Evolutionary conservation across 768 basidiomycete genomes (phyloP).

Genomic region (Xerocomus brunneocitrinus): DNA sequence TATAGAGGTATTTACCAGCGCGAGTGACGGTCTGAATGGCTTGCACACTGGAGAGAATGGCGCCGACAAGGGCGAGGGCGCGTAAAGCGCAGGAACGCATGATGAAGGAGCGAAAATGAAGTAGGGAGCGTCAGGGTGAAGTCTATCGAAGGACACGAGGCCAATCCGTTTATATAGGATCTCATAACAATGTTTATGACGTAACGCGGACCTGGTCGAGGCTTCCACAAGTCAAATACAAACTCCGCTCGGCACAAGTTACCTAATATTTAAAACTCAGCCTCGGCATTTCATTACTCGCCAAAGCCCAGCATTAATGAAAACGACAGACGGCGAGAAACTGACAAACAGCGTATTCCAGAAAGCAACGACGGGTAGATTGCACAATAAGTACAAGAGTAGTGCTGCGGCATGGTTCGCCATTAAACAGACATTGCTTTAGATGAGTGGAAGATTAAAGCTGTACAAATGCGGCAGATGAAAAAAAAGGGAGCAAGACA

Average conservation of each 20-base stretch:
- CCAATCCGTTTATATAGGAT: not conserved
- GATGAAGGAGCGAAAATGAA: constrained; percentile 5
- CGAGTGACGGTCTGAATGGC: constrained; percentile 69
- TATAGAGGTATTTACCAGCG: constrained; percentile 77
- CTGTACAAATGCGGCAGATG: constrained; percentile 44
- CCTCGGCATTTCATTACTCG: not conserved
- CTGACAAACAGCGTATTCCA: too few species aligned
- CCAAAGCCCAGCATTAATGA: too few species aligned
- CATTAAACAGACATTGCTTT: constrained; percentile 41
- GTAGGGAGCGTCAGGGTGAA: constrained; percentile 2
- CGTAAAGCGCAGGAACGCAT: constrained; percentile 28
- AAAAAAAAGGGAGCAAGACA: constrained; percentile 22
- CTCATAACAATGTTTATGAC: not conserved
- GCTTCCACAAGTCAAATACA: not conserved
- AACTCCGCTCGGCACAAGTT: not conserved
- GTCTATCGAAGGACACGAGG: not conserved
- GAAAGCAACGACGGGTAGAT: constrained; percentile 31
- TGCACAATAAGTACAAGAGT: constrained; percentile 39
- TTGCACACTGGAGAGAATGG: constrained; percentile 46
- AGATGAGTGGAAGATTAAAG: constrained; percentile 36
- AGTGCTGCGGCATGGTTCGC: constrained; percentile 34
- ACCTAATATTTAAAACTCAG: not conserved
- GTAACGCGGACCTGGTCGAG: not conserved
- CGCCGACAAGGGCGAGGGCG: constrained; percentile 35
- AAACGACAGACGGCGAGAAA: too few species aligned